These are phyloP conservation scores for Cladosporium sp. DNA, from an alignment of 2,329 filamentous ascomycete species.

Conservation along the genomic window DNA sequence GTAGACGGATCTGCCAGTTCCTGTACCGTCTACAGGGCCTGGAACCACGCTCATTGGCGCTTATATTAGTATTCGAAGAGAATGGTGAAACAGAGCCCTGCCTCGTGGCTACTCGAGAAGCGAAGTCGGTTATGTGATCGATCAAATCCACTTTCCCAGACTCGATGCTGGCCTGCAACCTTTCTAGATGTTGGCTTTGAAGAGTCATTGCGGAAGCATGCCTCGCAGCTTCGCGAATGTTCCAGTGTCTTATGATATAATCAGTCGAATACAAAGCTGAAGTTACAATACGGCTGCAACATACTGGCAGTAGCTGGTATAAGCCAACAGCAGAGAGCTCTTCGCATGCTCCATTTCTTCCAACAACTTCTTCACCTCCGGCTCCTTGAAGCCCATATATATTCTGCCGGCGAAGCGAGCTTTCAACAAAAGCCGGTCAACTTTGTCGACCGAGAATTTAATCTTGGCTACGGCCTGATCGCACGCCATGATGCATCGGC, in stretches of 20 bases:
- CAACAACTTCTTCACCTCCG: constrained; percentile 9
- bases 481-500: constrained; percentile 1
- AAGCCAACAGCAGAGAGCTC: background rate
- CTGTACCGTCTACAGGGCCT: too few relatives aligned
- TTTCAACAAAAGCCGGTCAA: background rate
- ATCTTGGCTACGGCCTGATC: background rate
- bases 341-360: constrained; percentile 14
- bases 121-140: background rate
- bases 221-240: background rate
- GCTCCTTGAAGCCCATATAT: constrained; percentile 9
- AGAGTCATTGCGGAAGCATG: background rate
- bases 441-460: background rate
- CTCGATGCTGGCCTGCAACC: background rate
- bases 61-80: too few relatives aligned
- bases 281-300: background rate
- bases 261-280: too few relatives aligned
- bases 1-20: too few relatives aligned
- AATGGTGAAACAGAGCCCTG: background rate
- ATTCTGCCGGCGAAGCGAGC: background rate
- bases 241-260: background rate
- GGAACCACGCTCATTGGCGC: too few relatives aligned
- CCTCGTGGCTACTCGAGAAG: background rate
- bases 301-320: constrained; percentile 4
- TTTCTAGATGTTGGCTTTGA: background rate
- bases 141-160: background rate